Evolutionary conservation across 495 filamentous ascomycete species (phyloP).

Genomic region (Podospora appendiculata): DNA sequence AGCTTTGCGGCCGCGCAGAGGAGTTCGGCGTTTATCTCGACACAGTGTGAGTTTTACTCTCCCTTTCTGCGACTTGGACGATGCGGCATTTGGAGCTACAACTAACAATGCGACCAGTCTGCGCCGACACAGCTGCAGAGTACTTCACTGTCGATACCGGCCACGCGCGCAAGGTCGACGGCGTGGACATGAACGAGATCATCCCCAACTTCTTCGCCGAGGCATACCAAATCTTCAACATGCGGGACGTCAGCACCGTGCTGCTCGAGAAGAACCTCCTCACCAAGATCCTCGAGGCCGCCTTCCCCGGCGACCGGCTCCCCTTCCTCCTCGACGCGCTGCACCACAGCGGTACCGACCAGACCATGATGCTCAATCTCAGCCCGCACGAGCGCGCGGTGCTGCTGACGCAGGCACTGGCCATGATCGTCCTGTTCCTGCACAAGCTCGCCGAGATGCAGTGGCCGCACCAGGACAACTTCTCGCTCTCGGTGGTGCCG

Average conservation of each 20-base stretch:
- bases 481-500: neutral
- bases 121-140: constrained; percentile 12
- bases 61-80: neutral
- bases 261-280: constrained; percentile 11
- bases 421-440: constrained; percentile 15
- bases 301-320: constrained; percentile 11
- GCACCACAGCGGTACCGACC: constrained; percentile 10
- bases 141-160: constrained; percentile 22
- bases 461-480: constrained; percentile 12
- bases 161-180: constrained; percentile 20
- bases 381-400: constrained; percentile 25
- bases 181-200: constrained; percentile 22
- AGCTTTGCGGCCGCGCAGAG: constrained; percentile 21
- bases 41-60: constrained; percentile 9
- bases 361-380: constrained; percentile 11
- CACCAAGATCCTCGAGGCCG: constrained; percentile 7
- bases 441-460: constrained; percentile 21
- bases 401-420: constrained; percentile 15
- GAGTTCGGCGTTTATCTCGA: constrained; percentile 14
- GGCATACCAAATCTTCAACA: constrained; percentile 21
- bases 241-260: constrained; percentile 9
- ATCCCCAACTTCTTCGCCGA: constrained; percentile 23
- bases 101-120: constrained; percentile 3
- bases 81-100: neutral
- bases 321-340: constrained; percentile 13